phyloP scores from a whole-genome alignment of 345 rosid species.

The Syzygium aqueum region DNA sequence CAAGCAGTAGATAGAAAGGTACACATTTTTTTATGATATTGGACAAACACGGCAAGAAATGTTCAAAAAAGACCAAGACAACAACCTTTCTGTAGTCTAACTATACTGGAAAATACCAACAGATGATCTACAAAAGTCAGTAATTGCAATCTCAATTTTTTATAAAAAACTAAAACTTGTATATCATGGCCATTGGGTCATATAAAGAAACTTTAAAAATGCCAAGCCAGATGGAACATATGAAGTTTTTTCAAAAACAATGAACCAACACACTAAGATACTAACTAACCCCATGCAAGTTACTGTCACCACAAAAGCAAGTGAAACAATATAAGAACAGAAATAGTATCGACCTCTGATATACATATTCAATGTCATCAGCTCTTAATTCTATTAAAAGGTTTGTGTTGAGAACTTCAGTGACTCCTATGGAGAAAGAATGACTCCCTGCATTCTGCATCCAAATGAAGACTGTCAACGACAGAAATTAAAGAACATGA shows the following conservation, averaged over 20 bases:
- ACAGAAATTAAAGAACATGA: background rate
- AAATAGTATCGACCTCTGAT: conserved; percentile 45
- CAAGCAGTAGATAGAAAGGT: background rate
- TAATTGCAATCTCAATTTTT: background rate
- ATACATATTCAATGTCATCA: conserved; percentile 92
- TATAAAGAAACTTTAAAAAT: background rate
- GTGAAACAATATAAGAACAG: background rate
- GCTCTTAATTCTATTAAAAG: conserved; percentile 75
- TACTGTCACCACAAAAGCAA: background rate
- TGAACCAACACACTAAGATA: background rate
- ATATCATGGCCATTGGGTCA: background rate
- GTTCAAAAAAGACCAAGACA: background rate
- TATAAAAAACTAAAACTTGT: background rate
- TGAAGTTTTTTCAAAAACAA: background rate
- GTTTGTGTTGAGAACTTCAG: conserved; percentile 84
- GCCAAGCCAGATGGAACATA: background rate
- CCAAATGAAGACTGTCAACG: background rate
- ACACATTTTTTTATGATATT: background rate
- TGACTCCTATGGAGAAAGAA: conserved; percentile 88
- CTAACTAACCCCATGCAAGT: background rate
- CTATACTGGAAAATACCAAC: background rate
- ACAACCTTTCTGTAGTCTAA: background rate
- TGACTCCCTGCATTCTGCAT: conserved; percentile 75
- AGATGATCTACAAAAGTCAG: background rate
- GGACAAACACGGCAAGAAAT: background rate